Percentiles rank a stretch among this genome's conserved stretches.
phyloP scores from a whole-genome alignment of 306 rosid genomes.

The Inga leiocalycina region DNA sequence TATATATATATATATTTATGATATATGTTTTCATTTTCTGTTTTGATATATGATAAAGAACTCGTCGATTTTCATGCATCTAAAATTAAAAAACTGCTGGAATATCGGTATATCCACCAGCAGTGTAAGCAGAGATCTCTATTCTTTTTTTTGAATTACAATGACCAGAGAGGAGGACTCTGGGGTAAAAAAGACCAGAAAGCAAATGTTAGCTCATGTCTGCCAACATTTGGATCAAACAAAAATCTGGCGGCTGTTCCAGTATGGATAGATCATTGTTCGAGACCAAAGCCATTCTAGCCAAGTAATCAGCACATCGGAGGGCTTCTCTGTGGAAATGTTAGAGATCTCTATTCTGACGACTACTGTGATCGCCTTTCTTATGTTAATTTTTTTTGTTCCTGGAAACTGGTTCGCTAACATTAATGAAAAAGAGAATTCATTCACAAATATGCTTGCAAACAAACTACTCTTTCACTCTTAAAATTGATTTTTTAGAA shows the following conservation, averaged over 20 bases:
- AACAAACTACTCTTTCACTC: no score
- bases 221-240: no score
- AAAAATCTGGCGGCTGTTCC: no score
- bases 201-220: no score
- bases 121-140: conserved; percentile 28
- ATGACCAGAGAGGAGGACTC: no score
- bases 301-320: no score
- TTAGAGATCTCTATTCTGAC: conserved; percentile 34
- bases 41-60: background rate
- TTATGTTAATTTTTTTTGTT: background rate
- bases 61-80: conserved; percentile 14
- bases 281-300: no score
- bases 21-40: background rate
- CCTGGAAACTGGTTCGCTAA: conserved; percentile 5
- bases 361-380: background rate
- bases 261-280: no score
- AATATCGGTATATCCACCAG: background rate
- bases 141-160: no score
- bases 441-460: background rate
- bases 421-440: background rate
- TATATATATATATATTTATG: background rate
- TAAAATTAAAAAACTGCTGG: background rate
- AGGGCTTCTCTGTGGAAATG: no score
- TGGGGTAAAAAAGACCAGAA: no score
- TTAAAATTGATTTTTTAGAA: no score